Evolutionary conservation across 352 stramenopile species (phyloP).

Genomic region (Globisporangium takayamanum): DNA sequence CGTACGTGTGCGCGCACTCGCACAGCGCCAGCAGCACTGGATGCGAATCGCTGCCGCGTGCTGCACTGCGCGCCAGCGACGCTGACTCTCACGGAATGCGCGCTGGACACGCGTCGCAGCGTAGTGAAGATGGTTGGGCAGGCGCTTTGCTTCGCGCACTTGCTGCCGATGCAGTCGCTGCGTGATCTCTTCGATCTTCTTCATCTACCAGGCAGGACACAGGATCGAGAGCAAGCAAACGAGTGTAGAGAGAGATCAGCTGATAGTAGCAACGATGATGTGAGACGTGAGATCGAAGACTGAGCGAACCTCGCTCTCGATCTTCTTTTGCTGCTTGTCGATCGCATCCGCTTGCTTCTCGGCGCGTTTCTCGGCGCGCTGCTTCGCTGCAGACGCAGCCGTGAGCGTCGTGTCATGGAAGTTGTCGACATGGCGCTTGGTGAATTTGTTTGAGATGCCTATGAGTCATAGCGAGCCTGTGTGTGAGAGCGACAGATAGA

Average conservation of each 20-base stretch:
- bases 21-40: constrained; percentile 35
- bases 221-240: background rate
- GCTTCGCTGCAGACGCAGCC: constrained; percentile 59
- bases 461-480: background rate
- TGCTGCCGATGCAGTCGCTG: constrained; percentile 60
- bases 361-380: constrained; percentile 53
- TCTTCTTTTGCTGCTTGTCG: constrained; percentile 75
- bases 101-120: constrained; percentile 45
- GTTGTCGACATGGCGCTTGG: constrained; percentile 56
- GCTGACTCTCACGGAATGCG: constrained; percentile 25
- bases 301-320: constrained; percentile 51
- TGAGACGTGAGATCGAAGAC: too few species aligned
- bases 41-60: constrained; percentile 31
- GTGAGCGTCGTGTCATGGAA: constrained; percentile 73
- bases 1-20: constrained; percentile 17
- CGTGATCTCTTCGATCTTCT: constrained; percentile 69
- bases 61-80: constrained; percentile 12
- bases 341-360: constrained; percentile 62
- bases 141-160: constrained; percentile 52
- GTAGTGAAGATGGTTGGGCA: constrained; percentile 46
- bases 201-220: constrained; percentile 35
- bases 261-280: background rate
- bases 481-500: background rate
- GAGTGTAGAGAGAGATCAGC: background rate
- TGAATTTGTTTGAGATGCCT: constrained; percentile 85